Percentiles rank a stretch among this genome's conserved stretches.
Conservation (phyloP, 805 yeast species). For the Candida krabiensis region DNA sequence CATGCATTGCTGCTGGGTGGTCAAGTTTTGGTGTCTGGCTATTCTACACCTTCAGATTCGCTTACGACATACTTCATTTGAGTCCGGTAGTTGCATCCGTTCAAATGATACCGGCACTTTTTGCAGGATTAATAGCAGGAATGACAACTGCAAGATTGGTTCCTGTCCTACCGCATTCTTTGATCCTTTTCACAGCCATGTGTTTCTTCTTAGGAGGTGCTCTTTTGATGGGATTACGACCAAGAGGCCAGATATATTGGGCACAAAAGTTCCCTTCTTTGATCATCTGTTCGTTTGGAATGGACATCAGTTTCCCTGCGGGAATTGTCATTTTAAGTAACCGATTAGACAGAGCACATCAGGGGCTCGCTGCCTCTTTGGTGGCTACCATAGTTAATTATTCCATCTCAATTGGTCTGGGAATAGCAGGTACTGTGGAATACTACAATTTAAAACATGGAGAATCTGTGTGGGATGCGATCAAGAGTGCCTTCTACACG, state of each 20-base stretch:
- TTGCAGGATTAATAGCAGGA: slow-evolving; percentile 60
- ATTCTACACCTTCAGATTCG: slow-evolving; percentile 57
- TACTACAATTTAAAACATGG: slow-evolving; percentile 34
- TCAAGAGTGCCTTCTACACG: slow-evolving; percentile 57
- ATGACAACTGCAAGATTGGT: slow-evolving; percentile 49
- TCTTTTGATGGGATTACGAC: slow-evolving; percentile 53
- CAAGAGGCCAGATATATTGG: slow-evolving; percentile 61
- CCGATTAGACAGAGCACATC: slow-evolving; percentile 58
- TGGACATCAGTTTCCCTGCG: slow-evolving; percentile 80
- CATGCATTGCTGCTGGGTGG: slow-evolving; percentile 65
- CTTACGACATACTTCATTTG: slow-evolving; percentile 50
- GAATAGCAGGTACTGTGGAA: slow-evolving; percentile 70
- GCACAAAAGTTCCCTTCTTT: slow-evolving; percentile 54
- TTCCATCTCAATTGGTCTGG: slow-evolving; percentile 68
- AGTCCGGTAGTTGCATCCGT: slow-evolving; percentile 47
- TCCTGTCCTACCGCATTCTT: slow-evolving; percentile 46
- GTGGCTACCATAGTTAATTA: slow-evolving; percentile 71
- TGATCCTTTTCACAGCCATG: slow-evolving; percentile 50
- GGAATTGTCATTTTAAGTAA: slow-evolving; percentile 64
- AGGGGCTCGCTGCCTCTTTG: slow-evolving; percentile 78
- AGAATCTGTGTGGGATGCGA: slow-evolving; percentile 39
- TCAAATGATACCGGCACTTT: slow-evolving; percentile 43
- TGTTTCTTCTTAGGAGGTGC: slow-evolving; percentile 55
- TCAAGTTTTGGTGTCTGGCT: slow-evolving; percentile 75
- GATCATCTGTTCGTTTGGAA: slow-evolving; percentile 63